These are phyloP conservation scores for Lichtheimia hyalospora DNA, from an alignment of 371 early-diverging fungal genomes.

Conservation along the genomic window DNA sequence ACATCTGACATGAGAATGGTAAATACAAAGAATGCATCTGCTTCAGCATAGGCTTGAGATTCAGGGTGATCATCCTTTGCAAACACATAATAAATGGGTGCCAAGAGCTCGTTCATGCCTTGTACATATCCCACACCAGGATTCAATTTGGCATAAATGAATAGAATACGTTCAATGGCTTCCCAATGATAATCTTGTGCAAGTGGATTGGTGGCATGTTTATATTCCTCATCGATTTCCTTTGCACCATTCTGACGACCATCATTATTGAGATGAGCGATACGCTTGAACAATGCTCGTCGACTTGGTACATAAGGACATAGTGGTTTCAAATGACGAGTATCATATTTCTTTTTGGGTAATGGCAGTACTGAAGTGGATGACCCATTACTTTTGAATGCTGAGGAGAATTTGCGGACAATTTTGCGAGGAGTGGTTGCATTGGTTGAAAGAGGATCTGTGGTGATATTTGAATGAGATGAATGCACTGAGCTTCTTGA, in stretches of 20 bases:
- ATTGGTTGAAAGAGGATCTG: slow-evolving; percentile 27
- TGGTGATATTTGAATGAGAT: slow-evolving; percentile 31
- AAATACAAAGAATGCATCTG: slow-evolving; percentile 85
- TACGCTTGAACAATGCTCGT: slow-evolving; percentile 64
- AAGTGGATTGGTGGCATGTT: slow-evolving; percentile 17
- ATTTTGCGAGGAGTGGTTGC: slow-evolving; percentile 39
- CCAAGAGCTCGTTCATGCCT: slow-evolving; percentile 89
- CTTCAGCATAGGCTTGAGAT: slow-evolving; percentile 77
- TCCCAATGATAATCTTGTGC: slow-evolving; percentile 80
- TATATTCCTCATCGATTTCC: slow-evolving; percentile 13
- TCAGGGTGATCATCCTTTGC: slow-evolving; percentile 58
- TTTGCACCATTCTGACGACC: slow-evolving; percentile 55
- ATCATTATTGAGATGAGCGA: slow-evolving; percentile 58
- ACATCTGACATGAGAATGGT: slow-evolving; percentile 72
- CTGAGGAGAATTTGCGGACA: slow-evolving; percentile 47
- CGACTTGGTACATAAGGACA: slow-evolving; percentile 62
- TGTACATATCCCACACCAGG: slow-evolving; percentile 89
- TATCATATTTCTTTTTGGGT: slow-evolving; percentile 14
- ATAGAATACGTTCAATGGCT: slow-evolving; percentile 79
- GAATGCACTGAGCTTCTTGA: slow-evolving; percentile 45
- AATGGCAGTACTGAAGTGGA: slow-evolving; percentile 9
- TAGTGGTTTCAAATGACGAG: slow-evolving; percentile 35
- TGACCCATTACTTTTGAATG: slow-evolving; percentile 17
- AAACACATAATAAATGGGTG: slow-evolving; percentile 82
- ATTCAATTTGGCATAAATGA: slow-evolving; percentile 83